These are phyloP conservation scores for Mycena haematopus DNA, from an alignment of 768 basidiomycete species.

Conservation along the genomic window DNA sequence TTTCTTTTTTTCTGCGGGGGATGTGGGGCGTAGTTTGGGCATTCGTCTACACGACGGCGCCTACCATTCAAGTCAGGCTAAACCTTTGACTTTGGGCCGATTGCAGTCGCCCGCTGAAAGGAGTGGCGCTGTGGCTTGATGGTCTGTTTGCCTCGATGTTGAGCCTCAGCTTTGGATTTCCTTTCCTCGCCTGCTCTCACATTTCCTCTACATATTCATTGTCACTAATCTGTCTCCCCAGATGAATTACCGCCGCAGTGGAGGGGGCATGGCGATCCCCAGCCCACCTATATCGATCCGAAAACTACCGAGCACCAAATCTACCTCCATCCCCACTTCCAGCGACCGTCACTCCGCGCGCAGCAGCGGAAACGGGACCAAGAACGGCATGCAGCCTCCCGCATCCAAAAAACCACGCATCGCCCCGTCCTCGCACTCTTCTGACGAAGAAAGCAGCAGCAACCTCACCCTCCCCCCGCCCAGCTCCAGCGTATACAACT, in stretches of 20 bases:
- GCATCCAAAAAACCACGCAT: constrained; percentile 24
- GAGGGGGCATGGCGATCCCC: constrained; percentile 23
- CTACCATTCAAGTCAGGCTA: too few species aligned
- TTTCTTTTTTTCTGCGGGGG: too few species aligned
- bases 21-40: too few species aligned
- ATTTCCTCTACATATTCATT: not conserved
- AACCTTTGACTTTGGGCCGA: too few species aligned
- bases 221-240: constrained; percentile 3
- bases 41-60: too few species aligned
- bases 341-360: constrained; percentile 24
- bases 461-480: constrained; percentile 15
- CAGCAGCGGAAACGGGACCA: constrained; percentile 21
- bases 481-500: constrained; percentile 10
- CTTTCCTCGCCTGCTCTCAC: not conserved
- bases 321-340: constrained; percentile 25
- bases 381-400: constrained; percentile 18
- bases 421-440: constrained; percentile 8
- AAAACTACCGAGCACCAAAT: constrained; percentile 11
- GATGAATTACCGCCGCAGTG: constrained; percentile 23
- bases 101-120: too few species aligned
- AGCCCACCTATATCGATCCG: constrained; percentile 28
- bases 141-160: too few species aligned
- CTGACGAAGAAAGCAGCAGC: constrained; percentile 16
- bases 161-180: not conserved
- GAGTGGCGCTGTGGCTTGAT: not conserved